Evolutionary conservation across 108 stramenopile species (phyloP), one percentile per base, ranked within the genome.

Genomic region (Schizochytrium sp.): DNA sequence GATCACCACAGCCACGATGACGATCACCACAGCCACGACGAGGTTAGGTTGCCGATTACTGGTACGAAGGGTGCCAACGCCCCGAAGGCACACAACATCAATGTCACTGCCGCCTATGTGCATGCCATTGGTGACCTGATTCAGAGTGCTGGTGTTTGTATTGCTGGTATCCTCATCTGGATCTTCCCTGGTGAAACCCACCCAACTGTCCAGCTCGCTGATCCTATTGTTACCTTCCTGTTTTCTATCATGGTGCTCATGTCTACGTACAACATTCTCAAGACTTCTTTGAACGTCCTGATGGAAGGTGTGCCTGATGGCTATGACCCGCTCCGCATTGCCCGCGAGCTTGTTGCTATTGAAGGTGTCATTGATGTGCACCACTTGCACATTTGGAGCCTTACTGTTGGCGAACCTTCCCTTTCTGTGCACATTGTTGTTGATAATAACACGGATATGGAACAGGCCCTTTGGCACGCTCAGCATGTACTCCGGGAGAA

Each of bases 71-170:
- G 57, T 89, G 61, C 38, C 50, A 58, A 12, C 88, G 56, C 3
- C 10, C 64, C 64, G 44, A 69, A 69, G 44, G 5, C 4, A 28
- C 8, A 12, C 19, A 96, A 97, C 90, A 91, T 98, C 57, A 97
- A 97, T 89, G 90, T 97, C 89, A 92, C 94, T 45, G 98, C 98
- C 53, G 98, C 98, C 3, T 96, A 96, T 91, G 90, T 98, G 60
- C 98, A 99, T 89, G 98, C 96, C 3, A 59, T 98, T 73, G 97
- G 95, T 8, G 98, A 99, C 93, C 92, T 99, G 89, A 94, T 97
- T 38, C 97, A 98, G 93, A 95, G 94, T 46, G 92, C 96, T 7
- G 97, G 96, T 15, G 98, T 99, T 15, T 89, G 97, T 61, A 89
- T 97, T 72, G 98, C 97, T 12, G 98, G 97, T 2, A 44, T 95